A percentile compares a stretch with the other conserved stretches of the same genome.
Evolutionary conservation across 2,329 filamentous ascomycete genomes (phyloP).

Genomic region (Colletotrichum cereale): DNA sequence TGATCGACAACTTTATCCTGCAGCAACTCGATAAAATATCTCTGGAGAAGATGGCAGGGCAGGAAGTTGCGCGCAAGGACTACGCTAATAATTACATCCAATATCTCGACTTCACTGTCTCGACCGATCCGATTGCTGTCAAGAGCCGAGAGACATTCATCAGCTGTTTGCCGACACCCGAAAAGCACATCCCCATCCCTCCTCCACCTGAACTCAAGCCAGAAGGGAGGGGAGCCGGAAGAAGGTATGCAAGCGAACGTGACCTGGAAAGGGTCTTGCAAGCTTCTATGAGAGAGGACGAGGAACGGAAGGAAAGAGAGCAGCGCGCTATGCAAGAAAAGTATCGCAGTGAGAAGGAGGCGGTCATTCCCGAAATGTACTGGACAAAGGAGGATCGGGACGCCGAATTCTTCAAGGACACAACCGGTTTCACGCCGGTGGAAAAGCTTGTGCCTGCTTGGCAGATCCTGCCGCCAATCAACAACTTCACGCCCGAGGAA

Average conservation of each 20-base stretch:
- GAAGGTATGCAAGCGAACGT: constrained; percentile 77
- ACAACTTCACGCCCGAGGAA: constrained; percentile 82
- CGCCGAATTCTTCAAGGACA: constrained; percentile 72
- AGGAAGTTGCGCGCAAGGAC: constrained; percentile 53
- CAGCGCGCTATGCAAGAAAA: constrained; percentile 74
- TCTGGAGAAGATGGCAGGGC: constrained; percentile 51
- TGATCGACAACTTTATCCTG: constrained; percentile 60
- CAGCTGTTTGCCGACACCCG: constrained; percentile 37
- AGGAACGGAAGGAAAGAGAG: constrained; percentile 77
- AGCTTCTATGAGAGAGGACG: constrained; percentile 78
- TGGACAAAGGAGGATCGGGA: constrained; percentile 71
- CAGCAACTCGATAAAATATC: constrained; percentile 58
- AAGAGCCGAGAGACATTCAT: constrained; percentile 68
- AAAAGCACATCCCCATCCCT: constrained; percentile 35
- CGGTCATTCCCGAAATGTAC: constrained; percentile 78
- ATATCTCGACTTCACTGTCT: constrained; percentile 69
- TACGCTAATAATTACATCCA: constrained; percentile 63
- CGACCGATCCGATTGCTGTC: constrained; percentile 65
- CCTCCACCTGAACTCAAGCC: constrained; percentile 65
- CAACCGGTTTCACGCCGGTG: constrained; percentile 72
- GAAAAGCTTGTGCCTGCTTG: constrained; percentile 77
- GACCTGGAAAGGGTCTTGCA: constrained; percentile 80
- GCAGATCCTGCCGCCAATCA: constrained; percentile 77
- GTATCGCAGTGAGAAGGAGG: constrained; percentile 82
- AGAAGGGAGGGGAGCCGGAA: constrained; percentile 66